phyloP scores from a whole-genome alignment of 345 rosid genomes.

The Fremontodendron californicum region DNA sequence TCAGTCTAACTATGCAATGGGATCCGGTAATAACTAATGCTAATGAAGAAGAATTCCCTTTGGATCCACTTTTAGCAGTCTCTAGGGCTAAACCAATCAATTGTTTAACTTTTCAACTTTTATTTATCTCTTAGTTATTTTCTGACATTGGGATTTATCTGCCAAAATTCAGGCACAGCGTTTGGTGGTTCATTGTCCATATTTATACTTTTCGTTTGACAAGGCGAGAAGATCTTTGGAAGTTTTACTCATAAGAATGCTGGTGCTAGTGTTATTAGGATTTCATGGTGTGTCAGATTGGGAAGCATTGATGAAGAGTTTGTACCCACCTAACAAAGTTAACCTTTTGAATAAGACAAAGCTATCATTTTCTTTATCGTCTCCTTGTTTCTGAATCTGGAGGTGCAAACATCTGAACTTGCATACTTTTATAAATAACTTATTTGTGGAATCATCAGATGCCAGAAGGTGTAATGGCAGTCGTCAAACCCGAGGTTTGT shows the following conservation, averaged over 20 bases:
- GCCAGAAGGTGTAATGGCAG: constrained; percentile 51
- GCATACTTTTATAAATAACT: neutral
- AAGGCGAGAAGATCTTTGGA: constrained; percentile 18
- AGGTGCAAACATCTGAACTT: constrained; percentile 10
- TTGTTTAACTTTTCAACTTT: neutral
- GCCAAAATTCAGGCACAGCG: neutral
- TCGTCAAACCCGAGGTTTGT: constrained; percentile 57
- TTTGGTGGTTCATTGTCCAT: neutral
- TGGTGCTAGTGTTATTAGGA: constrained; percentile 15
- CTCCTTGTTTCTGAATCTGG: constrained; percentile 17
- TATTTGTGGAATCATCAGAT: constrained; percentile 26
- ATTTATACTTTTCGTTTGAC: neutral
- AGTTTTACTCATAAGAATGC: constrained; percentile 25
- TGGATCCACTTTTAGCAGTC: neutral
- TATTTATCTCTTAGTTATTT: too few species aligned
- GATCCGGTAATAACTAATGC: too few species aligned
- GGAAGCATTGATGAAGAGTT: constrained; percentile 23
- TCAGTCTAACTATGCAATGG: too few species aligned
- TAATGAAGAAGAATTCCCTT: neutral
- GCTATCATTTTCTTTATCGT: constrained; percentile 11
- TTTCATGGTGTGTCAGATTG: constrained; percentile 18
- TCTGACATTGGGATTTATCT: neutral
- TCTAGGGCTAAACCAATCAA: too few species aligned
- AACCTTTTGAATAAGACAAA: constrained; percentile 21
- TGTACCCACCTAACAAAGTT: constrained; percentile 17